Evolutionary conservation across 768 basidiomycete species (phyloP), one percentile per base, ranked within the genome.

Genomic region (Leccinum boreale): DNA sequence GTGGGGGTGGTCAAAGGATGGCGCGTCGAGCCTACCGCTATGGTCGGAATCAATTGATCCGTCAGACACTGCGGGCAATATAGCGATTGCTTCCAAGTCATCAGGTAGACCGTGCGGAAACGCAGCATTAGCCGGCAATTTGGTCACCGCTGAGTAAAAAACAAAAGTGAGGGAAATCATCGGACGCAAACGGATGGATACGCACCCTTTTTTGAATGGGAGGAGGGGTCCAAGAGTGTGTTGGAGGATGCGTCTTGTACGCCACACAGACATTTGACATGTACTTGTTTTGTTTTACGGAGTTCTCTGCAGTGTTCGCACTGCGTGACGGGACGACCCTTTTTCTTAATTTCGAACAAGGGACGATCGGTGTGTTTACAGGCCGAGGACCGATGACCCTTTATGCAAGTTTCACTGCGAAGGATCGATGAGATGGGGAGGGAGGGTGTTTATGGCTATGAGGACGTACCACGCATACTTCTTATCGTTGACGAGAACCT

Each of bases 301-400:
- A 75, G 73, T 55, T 78, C 75, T 64, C 78, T 72, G 60, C 81
- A 82, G 63, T 77, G 74, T 28, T 75, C 74, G 65, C 85, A 86
- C 68, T 82, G 83, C 4, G 83, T 83, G 39, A 81, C 75, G 3
- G 78, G 82, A 55, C 79, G 78, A 60, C 78, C 86, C 72, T 79
- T 86, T 78, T 79, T 88, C 82, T 77, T 83, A 62, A 86, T 90
- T 80, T 83, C 92, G 70, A 87, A 94, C 52, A 96, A 79, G 36
- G 92, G 88, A 44, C 94, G 83, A 71, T 94, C 91, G 53, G 85
- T 88, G 70, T 96, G 94, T 68, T 85, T 87, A 76, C 94, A 96
- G 29, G 85, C 82, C 15, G 91, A 92, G 15, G 93, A 94, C 50
- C 94, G 85, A 74, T 96, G 93, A 17, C 93, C 94, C 75, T 94